Base-by-base conservation (phyloP, 2,329 filamentous ascomycete species). In the Pleoardoris graminearum region DNA sequence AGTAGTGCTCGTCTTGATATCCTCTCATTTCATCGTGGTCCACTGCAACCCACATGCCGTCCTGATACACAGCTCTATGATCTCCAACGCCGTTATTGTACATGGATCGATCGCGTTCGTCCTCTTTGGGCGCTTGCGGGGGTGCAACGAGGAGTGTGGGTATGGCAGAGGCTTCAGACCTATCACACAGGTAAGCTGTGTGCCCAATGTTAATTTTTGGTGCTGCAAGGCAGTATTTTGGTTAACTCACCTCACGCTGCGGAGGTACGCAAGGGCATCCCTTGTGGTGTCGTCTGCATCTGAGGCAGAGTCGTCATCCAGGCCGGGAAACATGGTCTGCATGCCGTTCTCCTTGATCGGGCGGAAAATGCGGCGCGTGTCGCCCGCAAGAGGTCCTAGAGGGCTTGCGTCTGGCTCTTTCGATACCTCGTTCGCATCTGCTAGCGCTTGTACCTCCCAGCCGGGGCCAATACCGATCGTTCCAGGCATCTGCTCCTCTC, bases 21-120 rank as follows among this genome's bases (percentile, higher is more conserved):
- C 41, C 12, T 46, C 39, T 32, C 14, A 70, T 54, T 23, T 72
- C 64, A 16, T 53, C 46, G 14, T 69, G 60, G 11, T 79, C 75
- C 0, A 83, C 80, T 2, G 81, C 78, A 21, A 87, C 84, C 69
- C 91, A 96, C 32, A 90, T 88, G 43, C 91, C 91, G 61, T 96
- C 89, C 14, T 85, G 77, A 69, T 90, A 94, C 66, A 84, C 86
- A 10, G 87, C 88, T 50, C 82, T 75, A 19, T 79, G 76, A 62
- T 87, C 83, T 48, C 80, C 79, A 17, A 73, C 57, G 5, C 78
- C 78, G 51, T 77, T 68, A 7, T 77, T 65, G 63, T 85, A 85
- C 36, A 82, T 77, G 29, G 67, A 61, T 17, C 72, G 65, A 48
- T 76, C 66, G 22, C 19, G 8, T 21, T 53, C 44, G n/a, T 19